Percentiles rank a stretch among this genome's conserved stretches.
Evolutionary conservation across 179 eudicot genomes (phyloP).

Genomic region (Silene vulgaris): DNA sequence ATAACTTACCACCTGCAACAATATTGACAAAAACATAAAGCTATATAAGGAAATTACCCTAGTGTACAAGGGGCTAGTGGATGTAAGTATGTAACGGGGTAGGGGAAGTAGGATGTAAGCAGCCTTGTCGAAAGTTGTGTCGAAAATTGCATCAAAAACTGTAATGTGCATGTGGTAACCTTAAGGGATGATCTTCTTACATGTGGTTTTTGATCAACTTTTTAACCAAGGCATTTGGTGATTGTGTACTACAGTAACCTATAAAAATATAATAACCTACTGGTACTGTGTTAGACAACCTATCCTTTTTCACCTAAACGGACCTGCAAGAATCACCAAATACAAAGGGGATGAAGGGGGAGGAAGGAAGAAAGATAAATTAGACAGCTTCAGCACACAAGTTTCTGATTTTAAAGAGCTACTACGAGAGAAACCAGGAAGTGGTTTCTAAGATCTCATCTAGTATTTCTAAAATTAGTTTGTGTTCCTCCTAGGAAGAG

Average conservation of each 20-base stretch:
- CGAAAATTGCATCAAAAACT: not conserved
- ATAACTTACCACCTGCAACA: constrained; percentile 76
- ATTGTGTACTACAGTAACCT: not conserved
- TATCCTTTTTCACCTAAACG: not conserved
- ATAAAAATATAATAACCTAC: not conserved
- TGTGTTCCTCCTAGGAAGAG: not conserved
- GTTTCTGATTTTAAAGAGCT: too few species aligned
- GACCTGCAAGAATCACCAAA: too few species aligned
- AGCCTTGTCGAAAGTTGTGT: not conserved
- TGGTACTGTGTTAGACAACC: not conserved
- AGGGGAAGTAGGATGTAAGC: not conserved
- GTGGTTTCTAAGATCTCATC: too few species aligned
- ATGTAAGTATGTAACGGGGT: not conserved
- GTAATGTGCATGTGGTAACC: not conserved
- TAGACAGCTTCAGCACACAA: too few species aligned
- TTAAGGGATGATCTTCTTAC: not conserved
- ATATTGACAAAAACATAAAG: not conserved
- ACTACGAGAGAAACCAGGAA: too few species aligned
- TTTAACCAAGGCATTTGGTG: not conserved
- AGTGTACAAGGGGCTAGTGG: not conserved
- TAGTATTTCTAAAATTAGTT: too few species aligned
- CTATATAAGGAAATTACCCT: not conserved
- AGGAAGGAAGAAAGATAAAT: too few species aligned
- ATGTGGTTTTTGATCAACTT: not conserved
- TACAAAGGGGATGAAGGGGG: too few species aligned